Evolutionary conservation across 306 rosid genomes (phyloP), one percentile per base, ranked within the genome.

Genomic region (Macrotyloma uniflorum): DNA sequence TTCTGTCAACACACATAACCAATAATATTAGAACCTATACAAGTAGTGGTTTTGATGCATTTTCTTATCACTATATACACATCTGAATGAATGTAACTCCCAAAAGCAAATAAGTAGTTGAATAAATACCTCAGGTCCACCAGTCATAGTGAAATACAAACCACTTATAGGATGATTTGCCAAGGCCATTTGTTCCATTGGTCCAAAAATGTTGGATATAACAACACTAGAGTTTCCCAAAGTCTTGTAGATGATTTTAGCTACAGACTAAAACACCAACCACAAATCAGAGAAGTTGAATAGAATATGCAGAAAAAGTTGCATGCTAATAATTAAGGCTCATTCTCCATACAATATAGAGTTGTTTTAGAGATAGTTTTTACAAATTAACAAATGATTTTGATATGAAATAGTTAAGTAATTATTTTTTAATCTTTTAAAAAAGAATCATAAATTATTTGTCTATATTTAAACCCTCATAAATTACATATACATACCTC

Each of bases 141-240:
- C 91, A 0, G 69, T 12, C 24, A 82, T 28, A 4, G 72, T 12
- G 40, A 81, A 87, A 24, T 90, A 88, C 0, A 90, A 1, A 11
- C 93, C 89, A 58, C 79, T 87, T 4, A 78, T 15, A 0, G 88
- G 84, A 46, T 87, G 86, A 75, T 87, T 82, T 45, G 63, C 83
- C 70, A 87, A 16, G 45, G 90, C 33, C 88, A 85, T 79, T 3
- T 80, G 70, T 35, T 90, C 96, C 1, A 77, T 8, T 18, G 93
- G 93, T 0, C 93, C 96, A 32, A 85, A 67, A 19, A 90, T 0
- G 57, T 86, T 90, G 0, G 96, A 66, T n/a, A 88, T 12, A 9
- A 47, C 38, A 36, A 55, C 59, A 77, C 91, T 90, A 3, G 85
- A 80, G 24, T 90, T 87, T 33, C 59, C 58, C 6, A 75, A 0